These are phyloP conservation scores for Penicillium sclerotiorum DNA, from an alignment of 2,329 filamentous ascomycete genomes.

Conservation along the genomic window DNA sequence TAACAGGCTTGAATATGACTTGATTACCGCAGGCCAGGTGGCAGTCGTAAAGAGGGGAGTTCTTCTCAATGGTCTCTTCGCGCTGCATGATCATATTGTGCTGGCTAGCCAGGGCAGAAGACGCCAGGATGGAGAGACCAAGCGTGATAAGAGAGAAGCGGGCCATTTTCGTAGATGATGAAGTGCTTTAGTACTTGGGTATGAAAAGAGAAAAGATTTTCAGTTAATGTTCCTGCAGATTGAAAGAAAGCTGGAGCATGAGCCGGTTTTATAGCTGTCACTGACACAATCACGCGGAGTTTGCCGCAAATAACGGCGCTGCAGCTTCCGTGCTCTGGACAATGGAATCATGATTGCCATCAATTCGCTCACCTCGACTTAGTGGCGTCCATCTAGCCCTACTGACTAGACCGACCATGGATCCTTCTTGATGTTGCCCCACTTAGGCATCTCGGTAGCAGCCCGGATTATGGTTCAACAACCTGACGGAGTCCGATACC, in stretches of 20 bases:
- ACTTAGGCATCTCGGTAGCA: not conserved
- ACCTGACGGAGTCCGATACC: no score
- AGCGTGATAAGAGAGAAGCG: not conserved
- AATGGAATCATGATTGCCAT: no score
- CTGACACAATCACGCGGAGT: not conserved
- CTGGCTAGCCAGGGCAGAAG: slow-evolving; percentile 5
- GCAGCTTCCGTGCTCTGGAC: no score
- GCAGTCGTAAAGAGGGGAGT: slow-evolving; percentile 37
- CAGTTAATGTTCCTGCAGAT: no score
- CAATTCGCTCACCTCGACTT: no score
- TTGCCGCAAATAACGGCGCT: not conserved
- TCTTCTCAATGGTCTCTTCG: slow-evolving; percentile 20
- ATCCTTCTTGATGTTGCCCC: not conserved
- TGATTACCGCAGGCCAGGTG: slow-evolving; percentile 38
- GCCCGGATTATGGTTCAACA: not conserved
- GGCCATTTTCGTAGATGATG: not conserved
- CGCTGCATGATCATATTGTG: slow-evolving; percentile 7
- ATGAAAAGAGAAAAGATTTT: no score
- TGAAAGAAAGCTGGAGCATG: no score
- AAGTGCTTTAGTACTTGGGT: no score
- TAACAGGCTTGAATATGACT: not conserved
- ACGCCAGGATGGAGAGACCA: slow-evolving; percentile 4
- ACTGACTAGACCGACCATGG: no score
- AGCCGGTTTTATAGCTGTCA: not conserved
- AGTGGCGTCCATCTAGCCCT: not conserved